phyloP scores from a whole-genome alignment of 1,284 basidiomycete genomes.

The Stygiomarasmius scandens region DNA sequence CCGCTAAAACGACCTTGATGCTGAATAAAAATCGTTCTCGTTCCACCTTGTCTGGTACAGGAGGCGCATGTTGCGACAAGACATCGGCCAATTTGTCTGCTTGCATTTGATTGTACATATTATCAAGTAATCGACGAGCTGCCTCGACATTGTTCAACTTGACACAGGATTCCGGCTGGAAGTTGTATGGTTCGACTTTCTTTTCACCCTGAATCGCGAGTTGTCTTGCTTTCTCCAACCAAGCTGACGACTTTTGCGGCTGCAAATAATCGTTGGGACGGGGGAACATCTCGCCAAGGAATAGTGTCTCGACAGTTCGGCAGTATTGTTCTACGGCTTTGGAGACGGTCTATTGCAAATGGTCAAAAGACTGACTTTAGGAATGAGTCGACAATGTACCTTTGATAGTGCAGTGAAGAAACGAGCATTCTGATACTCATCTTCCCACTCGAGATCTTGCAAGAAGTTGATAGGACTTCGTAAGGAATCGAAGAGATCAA shows the following conservation, averaged over 20 bases:
- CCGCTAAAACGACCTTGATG: conserved; percentile 91
- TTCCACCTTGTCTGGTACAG: conserved; percentile 70
- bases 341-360: conserved; percentile 77
- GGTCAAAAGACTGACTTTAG: background rate
- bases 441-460: conserved; percentile 89
- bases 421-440: conserved; percentile 85
- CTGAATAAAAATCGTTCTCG: conserved; percentile 84
- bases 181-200: conserved; percentile 93
- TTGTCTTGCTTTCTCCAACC: conserved; percentile 92
- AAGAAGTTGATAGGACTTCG: conserved; percentile 90
- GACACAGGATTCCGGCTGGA: conserved; percentile 91
- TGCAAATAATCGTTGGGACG: conserved; percentile 74
- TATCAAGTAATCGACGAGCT: conserved; percentile 88
- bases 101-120: conserved; percentile 90
- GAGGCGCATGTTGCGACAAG: conserved; percentile 59
- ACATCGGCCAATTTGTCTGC: conserved; percentile 86
- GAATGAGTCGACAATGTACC: conserved; percentile 40
- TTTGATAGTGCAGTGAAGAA: conserved; percentile 90
- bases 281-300: conserved; percentile 94
- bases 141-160: conserved; percentile 98
- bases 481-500: conserved; percentile 94
- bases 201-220: conserved; percentile 81
- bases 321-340: conserved; percentile 95
- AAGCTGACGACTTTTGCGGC: conserved; percentile 86
- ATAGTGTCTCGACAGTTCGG: conserved; percentile 83